Evolutionary conservation across 2,329 filamentous ascomycete genomes (phyloP), one percentile per base, ranked within the genome.

Genomic region (Trichoderma harzianum): DNA sequence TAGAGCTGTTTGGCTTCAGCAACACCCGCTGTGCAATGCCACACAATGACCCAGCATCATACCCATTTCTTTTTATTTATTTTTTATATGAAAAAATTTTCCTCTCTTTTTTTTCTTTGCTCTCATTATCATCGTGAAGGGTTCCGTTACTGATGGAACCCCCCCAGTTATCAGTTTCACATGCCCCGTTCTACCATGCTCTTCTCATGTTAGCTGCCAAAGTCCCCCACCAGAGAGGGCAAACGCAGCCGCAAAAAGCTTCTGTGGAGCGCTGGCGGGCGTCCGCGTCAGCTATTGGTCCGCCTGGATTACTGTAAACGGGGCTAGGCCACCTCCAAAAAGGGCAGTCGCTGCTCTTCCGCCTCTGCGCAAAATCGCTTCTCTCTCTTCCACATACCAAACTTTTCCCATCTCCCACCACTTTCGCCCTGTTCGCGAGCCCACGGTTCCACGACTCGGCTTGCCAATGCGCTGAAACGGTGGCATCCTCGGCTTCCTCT

Each of bases 401-500:
- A 66, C 55, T 65, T 72, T 66, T 39, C 51, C 32, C 55, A 34
- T 55, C 61, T 61, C 71, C n/a, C 61, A 36, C 58, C 55, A 55
- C 47, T 26, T 21, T 34, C 55, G 57, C 24, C 60, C n/a, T 55
- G 24, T 60, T 69, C 47, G 34, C 63, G 63, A 58, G 58, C 72
- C 58, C 26, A 32, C 34, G 68, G 55, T 73, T 69, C 57, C 61
- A 71, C 70, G 63, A 58, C 72, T 73, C 71, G 64, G 72, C 70
- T 73, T 71, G 63, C 70, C 69, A 69, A 74, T 75, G 74, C 72
- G 64, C 73, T 75, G 71, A 75, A 69, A 67, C 62, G 65, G 30
- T 55, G 34, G 53, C 57, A 58, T 64, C n/a, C 60, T 65, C 70
- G 73, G 69, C 68, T 72, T 47, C 68, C 53, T 68, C 67, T 30